A percentile compares a stretch with the other conserved stretches of the same genome.
Evolutionary conservation across 768 basidiomycete genomes (phyloP).

Genomic region (Dacryopinax spathularia): DNA sequence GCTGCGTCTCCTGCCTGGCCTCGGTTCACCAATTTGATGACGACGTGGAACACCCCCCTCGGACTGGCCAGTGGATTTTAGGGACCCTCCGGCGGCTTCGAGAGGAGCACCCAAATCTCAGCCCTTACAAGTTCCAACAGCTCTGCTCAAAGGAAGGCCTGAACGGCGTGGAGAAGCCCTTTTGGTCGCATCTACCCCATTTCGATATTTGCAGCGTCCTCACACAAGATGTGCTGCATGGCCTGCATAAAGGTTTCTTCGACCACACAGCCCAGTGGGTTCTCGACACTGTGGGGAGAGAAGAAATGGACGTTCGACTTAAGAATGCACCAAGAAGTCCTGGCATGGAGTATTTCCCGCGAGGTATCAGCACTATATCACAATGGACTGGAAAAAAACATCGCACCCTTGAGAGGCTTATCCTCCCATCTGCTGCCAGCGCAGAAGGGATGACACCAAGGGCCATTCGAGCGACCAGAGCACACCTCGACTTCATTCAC

Average conservation of each 20-base stretch:
- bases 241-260: slow-evolving; percentile 27
- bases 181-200: slow-evolving; percentile 21
- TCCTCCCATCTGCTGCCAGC: background rate
- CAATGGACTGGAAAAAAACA: background rate
- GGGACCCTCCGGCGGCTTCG: background rate
- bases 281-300: slow-evolving; percentile 19
- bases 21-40: background rate
- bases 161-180: slow-evolving; percentile 16
- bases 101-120: background rate
- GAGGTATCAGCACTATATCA: background rate
- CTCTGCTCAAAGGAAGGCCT: background rate
- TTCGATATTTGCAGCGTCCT: slow-evolving; percentile 24
- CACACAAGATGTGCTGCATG: slow-evolving; percentile 28
- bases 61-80: background rate
- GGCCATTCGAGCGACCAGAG: slow-evolving; percentile 2
- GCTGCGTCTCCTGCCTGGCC: background rate
- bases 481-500: slow-evolving; percentile 20
- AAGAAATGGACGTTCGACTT: slow-evolving; percentile 28
- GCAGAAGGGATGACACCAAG: background rate
- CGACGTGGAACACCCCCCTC: background rate
- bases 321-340: background rate
- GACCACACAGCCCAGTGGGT: slow-evolving; percentile 32
- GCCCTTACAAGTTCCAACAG: background rate
- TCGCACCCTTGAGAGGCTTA: background rate
- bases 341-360: background rate